Base-by-base conservation (phyloP, 78 protist genomes). In the Polysphondylium violaceum region DNA sequence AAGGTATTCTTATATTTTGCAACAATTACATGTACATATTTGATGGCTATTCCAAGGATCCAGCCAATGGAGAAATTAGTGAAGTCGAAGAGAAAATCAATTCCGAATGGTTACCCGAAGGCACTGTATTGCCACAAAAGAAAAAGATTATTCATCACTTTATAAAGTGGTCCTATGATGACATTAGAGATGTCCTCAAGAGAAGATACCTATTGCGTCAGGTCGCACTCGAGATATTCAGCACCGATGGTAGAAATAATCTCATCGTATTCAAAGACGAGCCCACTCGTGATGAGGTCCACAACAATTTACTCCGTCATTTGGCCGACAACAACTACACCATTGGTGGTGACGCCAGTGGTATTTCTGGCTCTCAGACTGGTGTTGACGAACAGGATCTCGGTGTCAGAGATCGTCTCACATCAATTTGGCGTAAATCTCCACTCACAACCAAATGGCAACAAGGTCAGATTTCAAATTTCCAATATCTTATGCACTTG, bases 401-500 rank as follows among this genome's bases (percentile, higher is more conserved):
- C 31, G 81, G 83, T n/a, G 60, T 87, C 23, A 79, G 40, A 41
- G 76, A 75, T 35, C 31, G 55, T 41, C 35, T 88, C 55, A 88
- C 86, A 19, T 43, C 79, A 2, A 69, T 75, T 14, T 81, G 81
- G 95, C 67, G 73, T 50, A 79, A 75, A 60, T 83, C 93, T 14
- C 76, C 76, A 14, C 47, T 94, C 9, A 90, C 96, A 0, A 47
- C 56, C 41, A 73, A 55, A 31, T 92, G 95, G 97, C 81, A 85
- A 96, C 96, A 67, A 33, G 86, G 98, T 3, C 74, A 56, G 38
- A 73, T 98, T 33, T 76, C 96, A 55, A 98, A 96, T 76, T 97
- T 93, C 69, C 97, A 93, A 31, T 98, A 98, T 35, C 88, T 98
- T 12, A 91, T 95, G 97, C 89, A 44, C 27, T 87, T 98, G 64